Conservation (phyloP, 345 rosid species). For the Eucalyptus tenuipes region DNA sequence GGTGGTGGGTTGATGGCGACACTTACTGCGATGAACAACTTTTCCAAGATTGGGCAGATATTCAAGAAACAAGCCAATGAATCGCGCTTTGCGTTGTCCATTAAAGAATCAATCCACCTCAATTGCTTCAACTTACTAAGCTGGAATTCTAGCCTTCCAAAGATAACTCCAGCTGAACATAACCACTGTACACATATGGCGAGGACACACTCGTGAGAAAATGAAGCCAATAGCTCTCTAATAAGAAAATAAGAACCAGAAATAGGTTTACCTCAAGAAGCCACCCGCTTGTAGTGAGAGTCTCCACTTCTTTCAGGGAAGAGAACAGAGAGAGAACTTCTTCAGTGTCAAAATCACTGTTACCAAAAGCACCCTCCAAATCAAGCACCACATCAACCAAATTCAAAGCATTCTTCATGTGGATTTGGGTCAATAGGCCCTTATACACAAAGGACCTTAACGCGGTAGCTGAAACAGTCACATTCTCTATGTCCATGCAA, state of each 20-base stretch:
- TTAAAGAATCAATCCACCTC: not conserved
- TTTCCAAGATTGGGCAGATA: not conserved
- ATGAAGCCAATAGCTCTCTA: not conserved
- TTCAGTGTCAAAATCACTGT: slow-evolving; percentile 1
- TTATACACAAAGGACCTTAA: not conserved
- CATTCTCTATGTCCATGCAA: not conserved
- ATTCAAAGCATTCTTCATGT: not conserved
- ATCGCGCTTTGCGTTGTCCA: not conserved
- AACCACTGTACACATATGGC: not conserved
- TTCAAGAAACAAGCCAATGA: slow-evolving; percentile 4
- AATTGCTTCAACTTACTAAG: not conserved
- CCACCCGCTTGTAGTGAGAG: not conserved
- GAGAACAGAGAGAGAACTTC: not conserved
- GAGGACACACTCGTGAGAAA: not conserved
- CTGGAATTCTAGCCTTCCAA: not conserved
- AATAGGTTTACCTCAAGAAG: slow-evolving; percentile 4
- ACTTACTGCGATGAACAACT: not conserved
- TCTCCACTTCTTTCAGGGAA: not conserved
- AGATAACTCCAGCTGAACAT: slow-evolving; percentile 3
- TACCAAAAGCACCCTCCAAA: not conserved
- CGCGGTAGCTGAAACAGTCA: not conserved
- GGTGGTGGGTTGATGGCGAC: not conserved
- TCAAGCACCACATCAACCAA: not conserved
- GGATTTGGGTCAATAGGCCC: not conserved
- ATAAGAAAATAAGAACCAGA: not conserved